Conservation (phyloP, 192 early-diverging fungal genomes). For the Neocallimastix lanati region DNA sequence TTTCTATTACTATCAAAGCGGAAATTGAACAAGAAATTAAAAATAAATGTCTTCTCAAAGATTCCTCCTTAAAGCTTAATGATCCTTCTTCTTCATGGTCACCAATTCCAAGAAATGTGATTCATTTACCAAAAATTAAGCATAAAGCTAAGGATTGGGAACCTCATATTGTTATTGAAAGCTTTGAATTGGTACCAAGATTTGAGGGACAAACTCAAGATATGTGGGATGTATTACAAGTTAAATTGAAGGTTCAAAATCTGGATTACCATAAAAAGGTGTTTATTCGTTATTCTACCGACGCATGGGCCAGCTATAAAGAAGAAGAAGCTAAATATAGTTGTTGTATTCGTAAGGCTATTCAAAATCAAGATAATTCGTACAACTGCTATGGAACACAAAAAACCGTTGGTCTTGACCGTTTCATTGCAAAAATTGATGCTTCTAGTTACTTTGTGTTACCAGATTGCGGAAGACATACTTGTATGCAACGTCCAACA, state of each 20-base stretch:
- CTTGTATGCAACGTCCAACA: background rate
- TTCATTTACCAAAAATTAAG: background rate
- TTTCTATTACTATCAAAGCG: background rate
- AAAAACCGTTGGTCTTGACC: background rate
- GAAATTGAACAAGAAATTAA: background rate
- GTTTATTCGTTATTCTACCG: background rate
- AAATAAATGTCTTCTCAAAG: background rate
- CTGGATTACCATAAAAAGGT: background rate
- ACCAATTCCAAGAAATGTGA: background rate
- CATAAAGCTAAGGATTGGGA: background rate
- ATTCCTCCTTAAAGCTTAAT: background rate
- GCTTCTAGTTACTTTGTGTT: background rate
- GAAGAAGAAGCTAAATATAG: background rate
- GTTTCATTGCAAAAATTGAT: background rate
- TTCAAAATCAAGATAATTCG: background rate
- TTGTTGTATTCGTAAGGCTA: background rate
- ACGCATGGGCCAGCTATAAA: background rate
- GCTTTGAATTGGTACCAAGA: background rate
- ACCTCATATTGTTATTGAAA: background rate
- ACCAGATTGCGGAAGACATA: background rate
- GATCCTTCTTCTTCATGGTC: background rate
- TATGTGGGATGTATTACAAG: background rate
- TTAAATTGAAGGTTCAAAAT: background rate
- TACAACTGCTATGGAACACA: background rate
- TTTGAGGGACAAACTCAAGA: background rate